Percentiles rank a stretch among this genome's conserved stretches.
These are phyloP conservation scores for Aspergillus sp. DNA, from an alignment of 2,329 filamentous ascomycete genomes.

Conservation along the genomic window DNA sequence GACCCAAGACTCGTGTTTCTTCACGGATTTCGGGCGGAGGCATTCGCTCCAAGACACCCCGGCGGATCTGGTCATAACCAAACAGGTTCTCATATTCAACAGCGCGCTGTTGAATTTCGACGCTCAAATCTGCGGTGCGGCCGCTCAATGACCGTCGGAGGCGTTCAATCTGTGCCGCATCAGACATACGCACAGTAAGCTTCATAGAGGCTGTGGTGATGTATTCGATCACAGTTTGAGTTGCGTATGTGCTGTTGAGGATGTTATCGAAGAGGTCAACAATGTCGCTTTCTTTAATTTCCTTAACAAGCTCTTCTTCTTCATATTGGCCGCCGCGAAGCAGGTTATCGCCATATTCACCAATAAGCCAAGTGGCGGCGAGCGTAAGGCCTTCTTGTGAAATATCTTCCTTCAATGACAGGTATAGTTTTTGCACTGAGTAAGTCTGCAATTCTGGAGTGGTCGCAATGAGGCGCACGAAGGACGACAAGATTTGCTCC, in stretches of 20 bases:
- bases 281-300: slow-evolving; percentile 84
- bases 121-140: slow-evolving; percentile 83
- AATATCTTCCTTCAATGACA: slow-evolving; percentile 89
- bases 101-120: slow-evolving; percentile 93
- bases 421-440: slow-evolving; percentile 91
- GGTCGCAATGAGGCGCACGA: slow-evolving; percentile 91
- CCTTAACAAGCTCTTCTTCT: slow-evolving; percentile 81
- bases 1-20: slow-evolving; percentile 84
- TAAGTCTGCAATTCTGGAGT: slow-evolving; percentile 95
- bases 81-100: slow-evolving; percentile 98
- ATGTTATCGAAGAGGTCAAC: slow-evolving; percentile 91
- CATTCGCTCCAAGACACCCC: slow-evolving; percentile 95
- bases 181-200: slow-evolving; percentile 81
- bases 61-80: slow-evolving; percentile 78
- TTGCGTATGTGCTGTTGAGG: slow-evolving; percentile 90
- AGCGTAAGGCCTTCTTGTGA: slow-evolving; percentile 94
- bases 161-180: slow-evolving; percentile 81
- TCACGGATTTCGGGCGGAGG: slow-evolving; percentile 95
- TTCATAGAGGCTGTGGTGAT: slow-evolving; percentile 95
- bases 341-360: slow-evolving; percentile 92
- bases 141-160: slow-evolving; percentile 74
- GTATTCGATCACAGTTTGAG: slow-evolving; percentile 89
- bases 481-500: slow-evolving; percentile 95
- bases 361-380: slow-evolving; percentile 94
- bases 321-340: slow-evolving; percentile 87